Evolutionary conservation across 805 yeast species (phyloP), one percentile per base, ranked within the genome.

Genomic region (Myxozyma nipponensis): DNA sequence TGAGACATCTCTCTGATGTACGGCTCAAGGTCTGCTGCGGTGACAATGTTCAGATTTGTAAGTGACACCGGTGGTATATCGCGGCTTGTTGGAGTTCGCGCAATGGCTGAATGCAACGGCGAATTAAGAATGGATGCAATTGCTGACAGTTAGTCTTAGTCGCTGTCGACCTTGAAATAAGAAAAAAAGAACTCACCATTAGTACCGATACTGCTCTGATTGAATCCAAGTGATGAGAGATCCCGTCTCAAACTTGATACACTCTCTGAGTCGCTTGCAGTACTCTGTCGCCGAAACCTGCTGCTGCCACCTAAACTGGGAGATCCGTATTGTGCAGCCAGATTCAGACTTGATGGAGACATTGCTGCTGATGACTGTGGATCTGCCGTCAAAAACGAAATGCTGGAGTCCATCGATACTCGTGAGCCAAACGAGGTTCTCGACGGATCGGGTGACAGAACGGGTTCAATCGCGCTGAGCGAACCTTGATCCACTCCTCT

Each of bases 11-110:
- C 69, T 15, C 57, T 61, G 10, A 78, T 57, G 56, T 82, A 83
- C 1, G 67, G 49, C 18, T 66, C 69, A 39, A 83, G 70, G 22
- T 68, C 71, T 1, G 69, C 63, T 37, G 72, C 69, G 52, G 76
- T 67, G 4, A 76, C 73, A 44, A 71, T 73, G 19, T 72, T 72
- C 3, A 82, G 64, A 28, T 77, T 78, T 2, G 83, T 71, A 36
- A 91, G 70, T 42, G 77, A 80, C 9, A 88, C 83, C 22, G 83
- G 88, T 0, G 97, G 96, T 9, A 91, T 91, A 62, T 93, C 98
- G 44, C 76, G 75, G 1, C 77, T 72, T 0, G 96, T 83, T 0
- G 98, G 98, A 15, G 67, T 57, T 38, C 62, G 57, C 50, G 40
- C 37, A 13, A 39, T 39, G 9, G 45, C 25, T 6, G 53, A 34